phyloP scores from a whole-genome alignment of 2,329 filamentous ascomycete species.

The Xylaria sp. region DNA sequence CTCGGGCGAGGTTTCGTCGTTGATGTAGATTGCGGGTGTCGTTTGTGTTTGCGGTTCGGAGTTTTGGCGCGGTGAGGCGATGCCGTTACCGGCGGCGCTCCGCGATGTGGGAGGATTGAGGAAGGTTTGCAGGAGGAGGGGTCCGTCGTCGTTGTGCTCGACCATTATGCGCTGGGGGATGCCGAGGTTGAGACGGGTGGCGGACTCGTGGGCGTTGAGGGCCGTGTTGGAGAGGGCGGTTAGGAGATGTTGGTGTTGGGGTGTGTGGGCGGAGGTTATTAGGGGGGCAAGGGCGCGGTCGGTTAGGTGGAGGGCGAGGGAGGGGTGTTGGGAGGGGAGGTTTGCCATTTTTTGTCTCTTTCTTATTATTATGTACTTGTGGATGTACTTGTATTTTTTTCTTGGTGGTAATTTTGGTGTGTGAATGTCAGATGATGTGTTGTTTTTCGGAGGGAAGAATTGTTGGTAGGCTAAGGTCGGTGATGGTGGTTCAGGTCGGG shows the following conservation, averaged over 20 bases:
- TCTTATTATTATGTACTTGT: no score
- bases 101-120: conserved; percentile 5
- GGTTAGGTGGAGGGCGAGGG: conserved; percentile 51
- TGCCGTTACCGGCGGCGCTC: neutral
- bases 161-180: conserved; percentile 53
- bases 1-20: neutral
- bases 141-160: conserved; percentile 41
- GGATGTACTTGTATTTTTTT: no score
- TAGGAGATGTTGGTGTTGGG: conserved; percentile 45
- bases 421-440: neutral
- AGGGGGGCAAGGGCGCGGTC: conserved; percentile 54
- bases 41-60: neutral
- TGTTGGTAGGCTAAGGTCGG: neutral
- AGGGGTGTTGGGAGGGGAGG: conserved; percentile 45
- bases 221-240: conserved; percentile 48
- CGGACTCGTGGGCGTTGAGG: conserved; percentile 48
- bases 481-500: neutral
- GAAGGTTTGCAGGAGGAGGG: conserved; percentile 18
- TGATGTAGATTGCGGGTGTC: conserved; percentile 2
- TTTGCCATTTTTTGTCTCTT: conserved; percentile 33
- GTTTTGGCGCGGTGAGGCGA: no score
- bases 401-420: no score
- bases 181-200: conserved; percentile 49
- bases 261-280: conserved; percentile 44
- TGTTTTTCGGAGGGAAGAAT: neutral